Evolutionary conservation across 2,329 filamentous ascomycete genomes (phyloP), one percentile per base, ranked within the genome.

Genomic region (Sclerotinia minor): DNA sequence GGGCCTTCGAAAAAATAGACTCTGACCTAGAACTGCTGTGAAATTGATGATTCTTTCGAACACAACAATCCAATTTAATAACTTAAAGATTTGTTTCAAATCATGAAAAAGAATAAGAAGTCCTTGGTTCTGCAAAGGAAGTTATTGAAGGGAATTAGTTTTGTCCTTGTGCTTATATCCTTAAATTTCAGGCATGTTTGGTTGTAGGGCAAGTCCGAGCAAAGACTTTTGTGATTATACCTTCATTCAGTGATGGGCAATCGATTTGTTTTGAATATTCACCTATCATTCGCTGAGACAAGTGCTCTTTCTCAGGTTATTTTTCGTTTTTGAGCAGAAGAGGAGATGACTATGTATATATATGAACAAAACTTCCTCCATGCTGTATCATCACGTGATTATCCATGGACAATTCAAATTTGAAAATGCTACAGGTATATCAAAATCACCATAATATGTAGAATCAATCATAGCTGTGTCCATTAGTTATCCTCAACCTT

Each of bases 151-250:
- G n/a, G 24, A 29, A n/a, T 29, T 44, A 13, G 26, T 44, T 9
- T 26, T 21, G 17, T 54, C 35, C 3, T 53, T 15, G 19, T n/a
- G 19, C 24, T 32, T 0, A 64, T 64, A 32, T 55, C 61, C 61
- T 64, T 64, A 64, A 15, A 53, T 55, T 54, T 64, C 61, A 64
- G 61, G 61, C 61, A 64, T 3, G 2, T 54, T 15, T 54, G 15
- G 19, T 44, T 54, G 35, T 55, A 54, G 49, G 60, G 49, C 61
- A 55, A 55, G 53, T 55, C 53, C 53, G 53, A 55, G 53, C 53
- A 55, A 32, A n/a, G 19, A 55, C 19, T 55, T 55, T 55, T 55
- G 53, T 47, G 9, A 21, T 38, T 11, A 8, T 38, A 32, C 13
- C 13, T 55, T 55, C 53, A 38, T 38, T 38, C 21, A 38, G 32